Base-by-base conservation (phyloP, 2,329 filamentous ascomycete species). In the Colletotrichum cuscutae region DNA sequence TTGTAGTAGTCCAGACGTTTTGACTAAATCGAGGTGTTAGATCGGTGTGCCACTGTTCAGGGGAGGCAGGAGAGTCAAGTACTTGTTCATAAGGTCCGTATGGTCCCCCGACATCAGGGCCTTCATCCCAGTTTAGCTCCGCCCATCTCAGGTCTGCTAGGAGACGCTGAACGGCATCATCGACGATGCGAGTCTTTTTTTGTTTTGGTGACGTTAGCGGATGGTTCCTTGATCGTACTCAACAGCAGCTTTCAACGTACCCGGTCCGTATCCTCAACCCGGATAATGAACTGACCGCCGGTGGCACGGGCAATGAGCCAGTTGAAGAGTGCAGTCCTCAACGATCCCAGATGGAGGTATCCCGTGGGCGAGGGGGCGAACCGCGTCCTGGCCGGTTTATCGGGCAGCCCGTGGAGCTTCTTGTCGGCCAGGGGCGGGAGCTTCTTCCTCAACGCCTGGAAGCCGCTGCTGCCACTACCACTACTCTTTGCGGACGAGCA, bases 351-450 rank as follows among this genome's bases (percentile, higher is more conserved):
- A 82, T 99, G 97, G 28, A 99, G 88, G 78, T 96, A 95, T 1
- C 97, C 97, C 0, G 97, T 99, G 0, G 97, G 97, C 1, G 97
- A 98, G 0, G 97, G 97, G 1, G 97, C 97, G 82, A 99, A 99
- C 59, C 97, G 92, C 22, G 97, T 78, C 30, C 77, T 75, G 11
- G 77, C 76, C 58, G 93, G 93, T 7, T 80, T 82, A 32, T 85
- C 83, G 32, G 90, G 89, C 19, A 89, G 84, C 80, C 75, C 72
- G 46, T 61, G 57, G 22, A 73, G 69, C 35, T 56, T 65, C 26
- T 72, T 68, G 37, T 72, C 53, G 37, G 24, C 46, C 68, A 74
- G 69, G 28, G 72, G 58, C 24, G 73, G 74, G 5, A 74, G 59
- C 72, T 73, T 72, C 59, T 72, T 70, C 59, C 74, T 75, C 53